These are phyloP conservation scores for Solanum sitiens DNA, from an alignment of 257 asterid species.

Conservation along the genomic window DNA sequence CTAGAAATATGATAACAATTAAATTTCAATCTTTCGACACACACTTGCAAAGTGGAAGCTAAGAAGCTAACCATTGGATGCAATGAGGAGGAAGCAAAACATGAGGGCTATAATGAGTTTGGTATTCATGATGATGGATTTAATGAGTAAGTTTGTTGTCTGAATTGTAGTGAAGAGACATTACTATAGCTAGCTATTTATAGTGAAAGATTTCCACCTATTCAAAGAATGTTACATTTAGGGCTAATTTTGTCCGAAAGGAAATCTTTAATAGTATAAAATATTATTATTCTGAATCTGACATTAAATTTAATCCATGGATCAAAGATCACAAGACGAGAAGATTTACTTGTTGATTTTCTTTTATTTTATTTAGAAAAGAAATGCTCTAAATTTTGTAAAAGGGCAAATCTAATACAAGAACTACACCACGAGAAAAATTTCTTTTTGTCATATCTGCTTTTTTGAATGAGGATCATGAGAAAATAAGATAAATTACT, in stretches of 20 bases:
- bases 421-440: not conserved
- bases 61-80: not conserved
- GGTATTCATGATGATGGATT: not conserved
- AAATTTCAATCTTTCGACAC: too few relatives aligned
- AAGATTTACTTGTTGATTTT: not conserved
- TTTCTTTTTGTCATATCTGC: too few relatives aligned
- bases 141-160: not conserved
- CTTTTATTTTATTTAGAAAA: not conserved
- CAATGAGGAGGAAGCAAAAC: slow-evolving; percentile 6
- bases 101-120: not conserved
- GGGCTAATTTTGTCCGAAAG: not conserved
- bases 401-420: not conserved
- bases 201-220: not conserved
- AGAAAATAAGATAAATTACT: too few relatives aligned
- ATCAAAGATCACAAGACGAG: not conserved
- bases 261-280: not conserved
- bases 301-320: not conserved
- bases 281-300: not conserved
- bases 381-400: not conserved
- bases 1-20: too few relatives aligned
- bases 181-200: not conserved
- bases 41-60: not conserved
- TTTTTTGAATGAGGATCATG: too few relatives aligned
- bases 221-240: not conserved
- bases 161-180: not conserved